Percentiles rank a stretch among this genome's conserved stretches.
phyloP scores from a whole-genome alignment of 768 basidiomycete genomes.

The Agrocybe chaxingu region DNA sequence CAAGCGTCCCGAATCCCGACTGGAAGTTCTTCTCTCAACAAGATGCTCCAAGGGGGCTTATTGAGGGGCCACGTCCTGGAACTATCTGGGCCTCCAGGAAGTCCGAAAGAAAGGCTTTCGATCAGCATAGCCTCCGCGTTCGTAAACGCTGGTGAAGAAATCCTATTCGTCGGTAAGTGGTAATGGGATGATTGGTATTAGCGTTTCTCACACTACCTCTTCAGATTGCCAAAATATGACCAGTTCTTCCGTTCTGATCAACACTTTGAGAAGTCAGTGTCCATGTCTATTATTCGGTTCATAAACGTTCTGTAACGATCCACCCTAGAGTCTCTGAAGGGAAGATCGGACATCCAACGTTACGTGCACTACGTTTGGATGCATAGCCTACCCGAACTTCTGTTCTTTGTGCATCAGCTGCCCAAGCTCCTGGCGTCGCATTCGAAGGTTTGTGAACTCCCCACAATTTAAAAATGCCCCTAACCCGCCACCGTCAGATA shows the following conservation, averaged over 20 bases:
- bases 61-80: slow-evolving; percentile 62
- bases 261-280: slow-evolving; percentile 23
- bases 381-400: slow-evolving; percentile 48
- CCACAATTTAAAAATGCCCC: neutral
- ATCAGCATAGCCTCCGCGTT: slow-evolving; percentile 48
- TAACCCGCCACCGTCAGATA: slow-evolving; percentile 32
- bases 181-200: neutral
- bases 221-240: slow-evolving; percentile 49
- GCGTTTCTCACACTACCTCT: neutral
- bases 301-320: neutral
- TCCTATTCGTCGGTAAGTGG: slow-evolving; percentile 62
- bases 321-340: slow-evolving; percentile 13
- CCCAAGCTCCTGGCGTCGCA: slow-evolving; percentile 38
- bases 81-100: slow-evolving; percentile 74
- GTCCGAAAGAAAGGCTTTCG: slow-evolving; percentile 57
- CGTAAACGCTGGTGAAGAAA: slow-evolving; percentile 42
- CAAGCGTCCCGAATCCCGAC: slow-evolving; percentile 33
- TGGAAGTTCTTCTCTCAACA: slow-evolving; percentile 48
- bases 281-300: neutral
- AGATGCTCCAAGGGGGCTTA: slow-evolving; percentile 62
- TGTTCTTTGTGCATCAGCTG: slow-evolving; percentile 58
- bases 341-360: neutral
- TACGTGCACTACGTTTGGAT: slow-evolving; percentile 39
- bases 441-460: slow-evolving; percentile 39
- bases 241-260: slow-evolving; percentile 26